Evolutionary conservation across 768 basidiomycete species (phyloP), one percentile per base, ranked within the genome.

Genomic region (Roridomyces roridus): DNA sequence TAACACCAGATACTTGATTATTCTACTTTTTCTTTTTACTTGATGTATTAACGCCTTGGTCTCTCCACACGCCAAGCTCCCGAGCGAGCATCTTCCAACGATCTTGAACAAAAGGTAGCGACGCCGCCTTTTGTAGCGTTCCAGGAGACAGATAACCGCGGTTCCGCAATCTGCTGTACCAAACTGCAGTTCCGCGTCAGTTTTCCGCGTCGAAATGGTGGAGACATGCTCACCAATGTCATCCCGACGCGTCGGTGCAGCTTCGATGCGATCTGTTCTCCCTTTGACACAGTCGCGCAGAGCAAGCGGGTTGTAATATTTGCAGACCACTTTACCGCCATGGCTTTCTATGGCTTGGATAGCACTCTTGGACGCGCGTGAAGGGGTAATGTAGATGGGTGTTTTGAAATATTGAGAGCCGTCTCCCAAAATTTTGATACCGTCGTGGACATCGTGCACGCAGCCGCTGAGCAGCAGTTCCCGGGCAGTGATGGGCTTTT

Each of bases 341-440:
- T 77, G 80, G 17, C 77, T 77, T 70, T 98, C 93, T 51, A 99
- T 86, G 0, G 94, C 92, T 48, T 81, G 70, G 53, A 98, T 92
- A 10, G 97, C 96, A 44, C 84, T 84, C 69, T 91, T 85, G 21
- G 94, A 95, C 9, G 92, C 96, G 57, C 91, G 84, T 3, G 94
- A 92, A 18, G 94, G 84, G 10, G 83, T 83, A 45, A 98, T 85
- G 67, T 92, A 87, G 17, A 99, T 82, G 1, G 92, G 81, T 11
- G 83, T 73, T 52, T 83, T 86, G 56, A 94, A 75, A 54, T 85
- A 78, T 65, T 85, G 75, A 0, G 84, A 78, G 34, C 92, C 91
- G 65, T 89, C 86, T 51, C 89, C 94, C 28, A 98, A 77, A 23
- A 99, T 77, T 76, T 98, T 99, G 46, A 98, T 84, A 4, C 97